Conservation (phyloP, 2,329 filamentous ascomycete species). For the Xylariaceae sp. region DNA sequence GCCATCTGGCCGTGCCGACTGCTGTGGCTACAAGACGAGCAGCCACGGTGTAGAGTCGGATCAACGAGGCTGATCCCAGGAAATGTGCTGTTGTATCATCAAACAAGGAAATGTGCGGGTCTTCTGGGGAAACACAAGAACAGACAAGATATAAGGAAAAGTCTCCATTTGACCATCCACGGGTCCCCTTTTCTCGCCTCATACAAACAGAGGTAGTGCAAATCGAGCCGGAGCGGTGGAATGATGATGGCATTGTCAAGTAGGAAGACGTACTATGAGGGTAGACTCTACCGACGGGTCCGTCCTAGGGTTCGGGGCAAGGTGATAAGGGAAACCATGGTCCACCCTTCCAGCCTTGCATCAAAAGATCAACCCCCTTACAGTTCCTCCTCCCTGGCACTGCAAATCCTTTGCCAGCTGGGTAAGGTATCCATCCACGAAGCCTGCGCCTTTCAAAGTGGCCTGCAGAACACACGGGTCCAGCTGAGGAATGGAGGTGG, state of each 20-base stretch:
- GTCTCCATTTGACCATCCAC: slow-evolving; percentile 20
- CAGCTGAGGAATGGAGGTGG: slow-evolving; percentile 32
- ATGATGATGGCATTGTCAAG: slow-evolving; percentile 20
- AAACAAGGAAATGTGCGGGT: slow-evolving; percentile 22
- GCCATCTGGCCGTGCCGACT: too few species aligned
- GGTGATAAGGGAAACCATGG: slow-evolving; percentile 20
- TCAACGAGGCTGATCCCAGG: slow-evolving; percentile 3
- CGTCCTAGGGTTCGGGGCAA: slow-evolving; percentile 17
- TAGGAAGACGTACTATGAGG: slow-evolving; percentile 18
- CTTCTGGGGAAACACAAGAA: slow-evolving; percentile 21
- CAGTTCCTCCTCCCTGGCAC: slow-evolving; percentile 23
- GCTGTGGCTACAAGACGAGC: too few species aligned
- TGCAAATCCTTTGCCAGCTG: slow-evolving; percentile 24
- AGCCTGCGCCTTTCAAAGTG: slow-evolving; percentile 17
- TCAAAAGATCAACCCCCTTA: slow-evolving; percentile 25
- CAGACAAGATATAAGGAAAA: slow-evolving; percentile 21
- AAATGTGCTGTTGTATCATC: slow-evolving; percentile 17
- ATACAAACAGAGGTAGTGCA: slow-evolving; percentile 17
- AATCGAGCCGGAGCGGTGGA: slow-evolving; percentile 17
- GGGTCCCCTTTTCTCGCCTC: slow-evolving; percentile 17
- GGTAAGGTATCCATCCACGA: slow-evolving; percentile 23
- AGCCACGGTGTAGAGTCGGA: too few species aligned
- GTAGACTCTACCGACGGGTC: slow-evolving; percentile 19
- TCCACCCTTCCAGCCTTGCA: slow-evolving; percentile 24
- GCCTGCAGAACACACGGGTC: slow-evolving; percentile 20